phyloP scores from a whole-genome alignment of 805 yeast genomes.

The Blastobotrys americana region DNA sequence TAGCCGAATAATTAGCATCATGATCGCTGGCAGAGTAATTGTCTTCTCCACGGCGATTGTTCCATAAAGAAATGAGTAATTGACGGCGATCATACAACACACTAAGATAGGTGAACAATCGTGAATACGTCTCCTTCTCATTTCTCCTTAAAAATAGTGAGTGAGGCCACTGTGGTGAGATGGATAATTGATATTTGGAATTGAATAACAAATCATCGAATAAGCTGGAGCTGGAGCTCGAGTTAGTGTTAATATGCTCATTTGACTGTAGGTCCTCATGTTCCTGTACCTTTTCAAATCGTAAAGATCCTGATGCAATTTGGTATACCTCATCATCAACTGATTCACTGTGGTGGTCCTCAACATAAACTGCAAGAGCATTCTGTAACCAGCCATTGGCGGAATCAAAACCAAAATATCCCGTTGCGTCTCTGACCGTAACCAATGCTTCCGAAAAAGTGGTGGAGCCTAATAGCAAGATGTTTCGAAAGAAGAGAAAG shows the following conservation, averaged over 20 bases:
- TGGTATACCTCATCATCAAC: constrained; percentile 7
- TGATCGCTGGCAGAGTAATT: too few relatives aligned
- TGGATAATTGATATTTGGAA: constrained; percentile 9
- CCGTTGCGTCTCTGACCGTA: background rate
- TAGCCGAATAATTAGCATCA: constrained; percentile 3
- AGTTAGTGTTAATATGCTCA: too few relatives aligned
- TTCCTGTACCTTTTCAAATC: background rate
- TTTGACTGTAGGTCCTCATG: too few relatives aligned
- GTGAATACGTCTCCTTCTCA: constrained; percentile 6
- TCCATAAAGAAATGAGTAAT: constrained; percentile 4
- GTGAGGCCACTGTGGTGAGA: constrained; percentile 22
- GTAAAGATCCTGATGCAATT: background rate
- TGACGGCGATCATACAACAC: constrained; percentile 6
- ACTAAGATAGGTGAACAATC: constrained; percentile 11
- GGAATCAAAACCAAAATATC: background rate
- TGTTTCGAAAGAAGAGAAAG: constrained; percentile 13
- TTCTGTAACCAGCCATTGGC: constrained; percentile 1
- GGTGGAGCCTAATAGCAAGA: constrained; percentile 16
- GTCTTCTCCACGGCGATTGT: background rate
- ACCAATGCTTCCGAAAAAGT: constrained; percentile 11
- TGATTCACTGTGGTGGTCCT: constrained; percentile 6
- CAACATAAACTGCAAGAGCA: constrained; percentile 9
- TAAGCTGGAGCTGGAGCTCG: too few relatives aligned
- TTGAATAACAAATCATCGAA: constrained; percentile 19
- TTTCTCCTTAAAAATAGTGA: constrained; percentile 13